Evolutionary conservation across 495 filamentous ascomycete genomes (phyloP), one percentile per base, ranked within the genome.

Genomic region (Copromyces sp.): DNA sequence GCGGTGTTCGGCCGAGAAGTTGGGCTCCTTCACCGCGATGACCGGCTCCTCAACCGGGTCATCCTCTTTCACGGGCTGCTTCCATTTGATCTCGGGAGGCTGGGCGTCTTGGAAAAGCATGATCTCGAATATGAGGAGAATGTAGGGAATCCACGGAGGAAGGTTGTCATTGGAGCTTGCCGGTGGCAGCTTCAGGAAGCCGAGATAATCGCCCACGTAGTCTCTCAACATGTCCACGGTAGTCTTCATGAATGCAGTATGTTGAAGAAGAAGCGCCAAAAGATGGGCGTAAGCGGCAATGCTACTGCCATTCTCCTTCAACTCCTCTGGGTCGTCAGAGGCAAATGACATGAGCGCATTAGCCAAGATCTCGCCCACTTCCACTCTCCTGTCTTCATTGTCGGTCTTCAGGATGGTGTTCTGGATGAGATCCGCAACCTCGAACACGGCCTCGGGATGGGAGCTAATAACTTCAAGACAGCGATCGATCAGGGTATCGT

Each of bases 221-320:
- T 92, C 88, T 80, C 91, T 92, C 39, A 99, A 83, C 72, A 92
- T 89, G 9, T 87, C 86, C 38, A 94, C 78, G 29, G 92, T 92
- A 29, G 91, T 89, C 42, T 87, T 86, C 79, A 94, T 97, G 83
- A 98, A 98, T 1, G 86, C 78, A 72, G 88, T 89, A 71, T 95
- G 89, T 75, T 95, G 93, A 32, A 98, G 87, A 68, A 97, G 89
- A 70, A 99, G 83, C 3, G 93, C 95, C 12, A 99, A 84, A 44
- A 99, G 88, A 81, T 99, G 95, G 12, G 95, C 94, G 80, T 94
- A 97, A 1, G 96, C 92, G 24, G 94, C 91, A 73, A 98, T 92
- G 69, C 80, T 81, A 70, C 74, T 76, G 12, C 82, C 82, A 42
- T 81, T 84, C 6, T 76, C 73, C 76, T 94, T 96, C 78, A 94